Conservation (phyloP, 495 filamentous ascomycete genomes). For the Podospora pseudopauciseta region DNA sequence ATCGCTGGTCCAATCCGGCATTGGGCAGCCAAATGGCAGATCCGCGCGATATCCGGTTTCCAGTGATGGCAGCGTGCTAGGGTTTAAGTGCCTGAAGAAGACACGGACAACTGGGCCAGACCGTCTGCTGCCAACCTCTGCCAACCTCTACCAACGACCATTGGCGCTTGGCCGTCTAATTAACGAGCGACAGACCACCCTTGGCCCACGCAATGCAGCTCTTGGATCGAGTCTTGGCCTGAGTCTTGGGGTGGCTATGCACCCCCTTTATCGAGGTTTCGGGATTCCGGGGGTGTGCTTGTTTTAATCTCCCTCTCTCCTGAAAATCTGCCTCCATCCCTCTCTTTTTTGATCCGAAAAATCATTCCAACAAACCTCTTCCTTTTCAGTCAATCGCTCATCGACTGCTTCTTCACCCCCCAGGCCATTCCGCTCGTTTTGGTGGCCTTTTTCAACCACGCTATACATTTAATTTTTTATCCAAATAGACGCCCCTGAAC, state of each 20-base stretch:
- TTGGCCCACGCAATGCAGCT: constrained; percentile 24
- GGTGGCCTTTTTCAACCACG: constrained; percentile 11
- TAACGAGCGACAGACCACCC: background rate
- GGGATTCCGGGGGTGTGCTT: constrained; percentile 11
- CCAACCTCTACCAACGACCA: background rate
- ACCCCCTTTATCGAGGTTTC: constrained; percentile 17
- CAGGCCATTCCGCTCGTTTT: constrained; percentile 29
- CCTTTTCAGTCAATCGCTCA: constrained; percentile 23
- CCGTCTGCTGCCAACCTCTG: background rate
- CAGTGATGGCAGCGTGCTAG: background rate
- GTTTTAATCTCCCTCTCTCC: constrained; percentile 14
- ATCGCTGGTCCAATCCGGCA: background rate
- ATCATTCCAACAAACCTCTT: constrained; percentile 10
- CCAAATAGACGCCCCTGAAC: background rate
- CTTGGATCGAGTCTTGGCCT: background rate
- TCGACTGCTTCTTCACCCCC: constrained; percentile 10
- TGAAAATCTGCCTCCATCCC: background rate
- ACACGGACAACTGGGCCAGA: constrained; percentile 3
- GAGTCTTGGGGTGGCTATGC: constrained; percentile 28
- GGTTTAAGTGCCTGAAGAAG: background rate
- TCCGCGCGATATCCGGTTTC: constrained; percentile 4
- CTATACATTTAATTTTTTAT: constrained; percentile 25
- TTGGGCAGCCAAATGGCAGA: background rate
- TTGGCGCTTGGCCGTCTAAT: constrained; percentile 16
- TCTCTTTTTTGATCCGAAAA: constrained; percentile 4